Base-by-base conservation (phyloP, 1,139 yeast species). In the Protomyces gravidus region DNA sequence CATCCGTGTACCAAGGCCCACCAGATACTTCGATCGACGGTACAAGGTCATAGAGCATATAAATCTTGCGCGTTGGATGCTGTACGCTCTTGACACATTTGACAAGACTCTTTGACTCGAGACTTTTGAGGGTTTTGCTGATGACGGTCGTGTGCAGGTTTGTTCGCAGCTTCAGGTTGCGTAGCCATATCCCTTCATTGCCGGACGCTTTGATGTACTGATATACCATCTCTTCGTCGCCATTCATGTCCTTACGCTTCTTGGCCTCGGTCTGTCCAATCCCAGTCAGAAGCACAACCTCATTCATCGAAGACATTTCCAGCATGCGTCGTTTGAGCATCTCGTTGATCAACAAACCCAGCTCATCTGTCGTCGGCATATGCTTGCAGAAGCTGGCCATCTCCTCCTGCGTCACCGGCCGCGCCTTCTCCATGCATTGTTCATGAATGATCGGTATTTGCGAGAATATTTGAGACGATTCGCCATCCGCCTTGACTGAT, bases 1-100 rank as follows among this genome's bases (percentile, higher is more conserved):
- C 83, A 70, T 94, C 98, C 0, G 97, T 89, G 71, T 90, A 94
- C 98, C 98, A 92, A 2, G 98, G 98, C 1, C 98, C 99, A 63
- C 99, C 99, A 0, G 98, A 92, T 47, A 92, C 94, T 67, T 90
- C 97, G 39, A 88, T 83, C 3, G 95, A 85, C 6, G 99, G 99
- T 70, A 89, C 96, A 66, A 94, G 75, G 68, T 89, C 85, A 70
- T 89, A 90, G 63, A 94, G 78, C 97, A 92, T 92, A 73, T 89
- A 94, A 46, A 92, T 92, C 71, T 92, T 94, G 66, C 98, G 79
- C 2, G 97, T 92, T n/a, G 97, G 97, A 70, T 83, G 86, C 70
- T 67, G 92, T 26, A 94, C 98, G 15, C 89, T 83, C 71, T 92
- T 92, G 70, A 92, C 89, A 62, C 89, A 81, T 70, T 92, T 94